Base-by-base conservation (phyloP, 345 rosid species). In the Lepidium didymum region DNA sequence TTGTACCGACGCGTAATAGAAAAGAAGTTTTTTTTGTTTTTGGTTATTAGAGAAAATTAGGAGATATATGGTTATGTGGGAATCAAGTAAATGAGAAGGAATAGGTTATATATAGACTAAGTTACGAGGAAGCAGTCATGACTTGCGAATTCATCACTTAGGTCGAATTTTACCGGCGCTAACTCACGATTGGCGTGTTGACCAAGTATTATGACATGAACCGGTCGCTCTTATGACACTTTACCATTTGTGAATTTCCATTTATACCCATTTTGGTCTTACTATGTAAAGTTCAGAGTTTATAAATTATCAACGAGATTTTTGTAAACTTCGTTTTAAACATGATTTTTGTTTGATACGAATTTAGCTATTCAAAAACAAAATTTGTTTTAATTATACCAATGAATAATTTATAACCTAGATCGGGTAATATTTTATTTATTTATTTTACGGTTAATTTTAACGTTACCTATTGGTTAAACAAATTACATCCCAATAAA, bases 171-270 rank as follows among this genome's bases (percentile, higher is more conserved):
- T 43, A 5, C 72, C 55, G 41, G 67, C 77, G 41, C 41, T 7
- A 25, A 44, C 56, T 67, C 56, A 35, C 11, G 23, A 15, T 34
- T 66, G 10, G 51, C 73, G 68, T 67, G 77, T 67, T 67, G 73
- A 74, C 77, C 73, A 74, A 74, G 73, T 53, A 8, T 35, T 60
- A 4, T 25, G 73, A 74, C 72, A 67, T 74, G 77, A 74, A 74
- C 44, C 19, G 44, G 77, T 67, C 77, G 56, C 57, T 53, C 49
- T 34, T 41, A 27, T 7, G 4, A 21, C 33, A 65, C 62, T 57
- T 19, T 55, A 8, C 27, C 1, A 16, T 18, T 0, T 50, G 13
- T 3, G 14, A 15, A 41, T 42, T 58, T 66, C 66, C 77, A 13
- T 44, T 1, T 50, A 19, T 42, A 15, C 62, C 68, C 74, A 19